These are phyloP conservation scores for Ophiostoma quercus DNA, from an alignment of 2,329 filamentous ascomycete species.

Conservation along the genomic window DNA sequence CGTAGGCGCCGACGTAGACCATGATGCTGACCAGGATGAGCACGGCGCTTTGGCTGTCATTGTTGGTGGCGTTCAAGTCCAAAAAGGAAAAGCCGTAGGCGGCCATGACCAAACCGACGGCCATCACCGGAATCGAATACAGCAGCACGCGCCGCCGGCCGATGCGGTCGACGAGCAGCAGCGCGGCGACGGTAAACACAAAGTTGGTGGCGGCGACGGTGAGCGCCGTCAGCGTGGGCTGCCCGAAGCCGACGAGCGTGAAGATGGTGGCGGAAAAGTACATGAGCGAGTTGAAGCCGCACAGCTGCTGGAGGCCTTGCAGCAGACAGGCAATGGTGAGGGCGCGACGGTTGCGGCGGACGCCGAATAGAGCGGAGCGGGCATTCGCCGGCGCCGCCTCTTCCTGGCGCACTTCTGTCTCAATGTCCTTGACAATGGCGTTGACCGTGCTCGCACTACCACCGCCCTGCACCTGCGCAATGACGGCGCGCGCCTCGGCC, in stretches of 20 bases:
- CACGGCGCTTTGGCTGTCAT: too few relatives aligned
- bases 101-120: slow-evolving; percentile 63
- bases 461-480: slow-evolving; percentile 54
- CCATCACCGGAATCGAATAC: slow-evolving; percentile 80
- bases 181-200: slow-evolving; percentile 67
- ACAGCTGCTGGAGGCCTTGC: slow-evolving; percentile 82
- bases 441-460: slow-evolving; percentile 40
- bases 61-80: too few relatives aligned
- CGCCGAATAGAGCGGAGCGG: slow-evolving; percentile 41
- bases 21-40: slow-evolving; percentile 71
- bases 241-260: slow-evolving; percentile 67
- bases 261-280: slow-evolving; percentile 86
- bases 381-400: slow-evolving; percentile 42
- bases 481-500: slow-evolving; percentile 57
- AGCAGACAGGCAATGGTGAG: slow-evolving; percentile 79
- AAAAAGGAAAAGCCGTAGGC: too few relatives aligned
- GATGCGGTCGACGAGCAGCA: slow-evolving; percentile 71
- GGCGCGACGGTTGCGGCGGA: slow-evolving; percentile 64
- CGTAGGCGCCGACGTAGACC: slow-evolving; percentile 79
- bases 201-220: slow-evolving; percentile 78
- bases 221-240: slow-evolving; percentile 73
- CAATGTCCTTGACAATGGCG: slow-evolving; percentile 62
- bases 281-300: slow-evolving; percentile 87
- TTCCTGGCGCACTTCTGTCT: slow-evolving; percentile 69
- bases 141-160: slow-evolving; percentile 76